Evolutionary conservation across 1,139 yeast genomes (phyloP).

Genomic region (Sugiyamaella neomexicana): DNA sequence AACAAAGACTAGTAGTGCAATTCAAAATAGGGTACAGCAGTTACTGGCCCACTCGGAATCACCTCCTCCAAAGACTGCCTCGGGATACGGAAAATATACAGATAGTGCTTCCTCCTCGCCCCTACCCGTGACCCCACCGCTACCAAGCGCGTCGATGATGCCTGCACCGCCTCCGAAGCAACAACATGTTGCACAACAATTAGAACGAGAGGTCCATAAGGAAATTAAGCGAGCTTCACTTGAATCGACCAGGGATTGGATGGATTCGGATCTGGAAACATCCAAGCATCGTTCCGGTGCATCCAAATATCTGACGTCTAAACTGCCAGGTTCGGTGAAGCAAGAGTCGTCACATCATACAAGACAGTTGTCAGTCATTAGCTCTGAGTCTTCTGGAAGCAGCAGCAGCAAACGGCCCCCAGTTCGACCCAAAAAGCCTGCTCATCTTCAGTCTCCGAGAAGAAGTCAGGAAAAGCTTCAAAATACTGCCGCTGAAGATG

Average conservation of each 20-base stretch:
- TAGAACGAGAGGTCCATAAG: slow-evolving; percentile 16
- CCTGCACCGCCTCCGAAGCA: slow-evolving; percentile 11
- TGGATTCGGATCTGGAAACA: not conserved
- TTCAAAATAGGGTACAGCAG: slow-evolving; percentile 68
- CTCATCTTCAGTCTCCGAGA: slow-evolving; percentile 46
- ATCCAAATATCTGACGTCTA: not conserved
- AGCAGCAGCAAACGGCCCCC: slow-evolving; percentile 32
- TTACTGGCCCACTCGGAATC: slow-evolving; percentile 52
- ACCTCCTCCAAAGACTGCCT: slow-evolving; percentile 59
- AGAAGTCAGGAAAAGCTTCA: slow-evolving; percentile 14
- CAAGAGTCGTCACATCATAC: slow-evolving; percentile 21
- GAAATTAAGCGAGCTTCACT: slow-evolving; percentile 18
- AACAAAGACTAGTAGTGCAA: slow-evolving; percentile 18
- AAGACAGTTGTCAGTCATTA: slow-evolving; percentile 31
- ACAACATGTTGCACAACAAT: slow-evolving; percentile 16
- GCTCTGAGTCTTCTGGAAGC: slow-evolving; percentile 28
- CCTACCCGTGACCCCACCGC: not conserved
- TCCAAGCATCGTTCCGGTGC: not conserved
- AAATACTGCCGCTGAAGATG: slow-evolving; percentile 26
- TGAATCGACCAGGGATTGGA: slow-evolving; percentile 12
- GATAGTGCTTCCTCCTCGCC: slow-evolving; percentile 37
- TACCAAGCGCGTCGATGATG: slow-evolving; percentile 1
- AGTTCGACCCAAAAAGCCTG: slow-evolving; percentile 64
- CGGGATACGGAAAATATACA: slow-evolving; percentile 74
- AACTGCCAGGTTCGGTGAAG: not conserved